Evolutionary conservation across 129 eudicot species (phyloP), one percentile per base, ranked within the genome.

Genomic region (Ambrosia trifida): DNA sequence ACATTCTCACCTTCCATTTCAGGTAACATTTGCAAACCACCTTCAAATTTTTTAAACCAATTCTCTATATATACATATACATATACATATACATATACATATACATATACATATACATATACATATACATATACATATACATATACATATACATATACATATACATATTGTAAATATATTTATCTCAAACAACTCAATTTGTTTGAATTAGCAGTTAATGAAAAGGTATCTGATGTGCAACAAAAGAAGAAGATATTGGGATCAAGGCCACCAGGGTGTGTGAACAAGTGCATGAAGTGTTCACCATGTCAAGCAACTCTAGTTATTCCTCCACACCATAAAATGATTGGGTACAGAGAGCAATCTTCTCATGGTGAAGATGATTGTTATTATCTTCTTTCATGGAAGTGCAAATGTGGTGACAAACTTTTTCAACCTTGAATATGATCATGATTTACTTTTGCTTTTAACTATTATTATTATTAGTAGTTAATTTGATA

Each of bases 381-480:
- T 32, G 98, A 80, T 60, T 78, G 77, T 32, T 93, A 93, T 47
- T 93, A 93, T 80, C 98, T 93, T 60, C 90, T 93, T 71, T 89
- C 91, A 0, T 93, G 98, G 98, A 89, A 87, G 82, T 93, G 98
- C 95, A 83, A 77, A 73, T 93, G 98, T 16, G 91, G 94, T 45
- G 79, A 89, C 62, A 87, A 85, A 87, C 85, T 93, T 46, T 93
- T 84, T 82, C 96, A 89, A 69, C 98, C 98, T 60, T 92, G 63
- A 72, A 14, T n/a, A 13, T 31, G 6, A 28, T 70, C 44, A 54
- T 50, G 33, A 28, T 46, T 69, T 24, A 19, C n/a, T n/a, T 46
- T 46, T 43, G 32, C 41, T 52, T 63, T 33, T 24, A 10, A 38
- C 54, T 52, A 58, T 76, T 69, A n/a, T 49, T 52, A 58, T 76